Conservation (phyloP, 257 asterid genomes). For the Nicotiana attenuata region DNA sequence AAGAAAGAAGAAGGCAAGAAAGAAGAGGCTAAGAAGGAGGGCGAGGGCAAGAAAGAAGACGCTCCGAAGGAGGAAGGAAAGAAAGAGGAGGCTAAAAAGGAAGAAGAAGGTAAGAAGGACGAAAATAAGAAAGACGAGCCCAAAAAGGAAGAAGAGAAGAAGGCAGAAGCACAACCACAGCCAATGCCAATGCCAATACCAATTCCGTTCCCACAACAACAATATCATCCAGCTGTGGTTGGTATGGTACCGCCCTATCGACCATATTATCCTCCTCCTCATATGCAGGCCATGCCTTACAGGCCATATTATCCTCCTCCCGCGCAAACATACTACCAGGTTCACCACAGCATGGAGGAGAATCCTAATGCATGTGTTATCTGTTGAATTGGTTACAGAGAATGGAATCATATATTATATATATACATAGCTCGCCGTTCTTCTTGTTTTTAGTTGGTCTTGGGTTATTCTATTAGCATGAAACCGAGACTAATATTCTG, state of each 20-base stretch:
- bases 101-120: slow-evolving; percentile 29
- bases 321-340: slow-evolving; percentile 19
- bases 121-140: slow-evolving; percentile 24
- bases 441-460: not conserved
- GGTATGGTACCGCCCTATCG: slow-evolving; percentile 38
- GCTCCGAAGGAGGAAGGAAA: slow-evolving; percentile 22
- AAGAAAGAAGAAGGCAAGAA: slow-evolving; percentile 79
- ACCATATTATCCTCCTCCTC: slow-evolving; percentile 40
- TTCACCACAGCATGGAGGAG: slow-evolving; percentile 73
- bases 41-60: slow-evolving; percentile 31
- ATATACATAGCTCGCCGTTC: not conserved
- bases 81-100: slow-evolving; percentile 17
- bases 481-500: slow-evolving; percentile 6
- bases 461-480: slow-evolving; percentile 14
- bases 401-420: not conserved
- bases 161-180: slow-evolving; percentile 13
- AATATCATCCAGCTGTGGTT: slow-evolving; percentile 7
- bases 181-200: not conserved
- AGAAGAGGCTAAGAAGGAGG: slow-evolving; percentile 54
- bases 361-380: slow-evolving; percentile 74
- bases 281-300: slow-evolving; percentile 30
- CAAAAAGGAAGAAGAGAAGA: slow-evolving; percentile 21
- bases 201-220: slow-evolving; percentile 10
- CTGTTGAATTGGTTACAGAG: slow-evolving; percentile 18
- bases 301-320: slow-evolving; percentile 28